Base-by-base conservation (phyloP, 805 yeast species). In the Pichia ethanolica region DNA sequence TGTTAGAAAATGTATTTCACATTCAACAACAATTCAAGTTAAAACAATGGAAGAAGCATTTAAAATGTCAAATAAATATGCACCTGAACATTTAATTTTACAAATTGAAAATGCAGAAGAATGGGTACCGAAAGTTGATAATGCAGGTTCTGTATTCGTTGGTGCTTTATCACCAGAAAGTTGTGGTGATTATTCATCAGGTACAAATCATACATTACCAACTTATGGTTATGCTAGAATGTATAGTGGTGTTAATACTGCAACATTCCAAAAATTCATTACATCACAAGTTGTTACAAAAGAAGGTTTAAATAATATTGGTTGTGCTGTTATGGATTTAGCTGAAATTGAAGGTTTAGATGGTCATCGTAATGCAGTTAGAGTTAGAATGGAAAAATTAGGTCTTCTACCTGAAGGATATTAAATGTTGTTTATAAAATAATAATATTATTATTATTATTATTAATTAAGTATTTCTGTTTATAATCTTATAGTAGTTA, bases 141-240 rank as follows among this genome's bases (percentile, higher is more conserved):
- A 93, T 65, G 99, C 99, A 6, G 99, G 99, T 38, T 85, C 95
- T 34, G 93, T 93, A 27, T 93, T 93, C 62, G 97, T 93, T 49
- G 99, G 99, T 42, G 85, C 91, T 5, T 86, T 86, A 67, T 86
- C 97, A 2, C 99, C 99, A 45, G 99, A 93, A 68, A 86, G 96
- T 3, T 90, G 97, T 67, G 99, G 99, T 63, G 99, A 93, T 71
- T 93, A 93, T 71, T 90, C 97, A 0, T 80, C 90, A 53, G 99
- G 99, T 66, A 93, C 99, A 5, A 93, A 93, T 75, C 99, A 93
- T 71, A 93, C 99, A 0, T 77, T 93, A 60, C 99, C 99, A 51
- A 93, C 99, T 0, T 93, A 93, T 64, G 99, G 99, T 45, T 93
- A 91, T 63, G 98, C 99, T 41, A 84, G 89, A 71, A 95, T 89